phyloP scores from a whole-genome alignment of 345 rosid genomes.

The Diplotaxis tenuifolia region DNA sequence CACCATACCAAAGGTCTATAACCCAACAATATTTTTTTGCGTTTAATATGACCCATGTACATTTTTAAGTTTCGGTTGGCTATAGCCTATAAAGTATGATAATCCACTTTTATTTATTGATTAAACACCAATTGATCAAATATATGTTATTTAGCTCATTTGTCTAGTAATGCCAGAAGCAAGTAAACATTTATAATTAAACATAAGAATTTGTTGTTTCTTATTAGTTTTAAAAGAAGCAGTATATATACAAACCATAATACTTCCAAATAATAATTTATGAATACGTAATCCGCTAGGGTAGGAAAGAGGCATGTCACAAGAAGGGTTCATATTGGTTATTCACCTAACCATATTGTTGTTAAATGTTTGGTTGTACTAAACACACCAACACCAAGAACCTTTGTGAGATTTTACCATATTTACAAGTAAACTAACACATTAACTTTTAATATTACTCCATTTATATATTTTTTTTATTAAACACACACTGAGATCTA shows the following conservation, averaged over 20 bases:
- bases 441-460: background rate
- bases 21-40: background rate
- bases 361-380: slow-evolving; percentile 31
- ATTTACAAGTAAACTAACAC: slow-evolving; percentile 1
- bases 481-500: background rate
- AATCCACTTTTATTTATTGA: background rate
- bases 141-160: background rate
- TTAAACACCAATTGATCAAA: background rate
- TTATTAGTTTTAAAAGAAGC: background rate
- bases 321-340: slow-evolving; percentile 12
- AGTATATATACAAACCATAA: background rate
- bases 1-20: slow-evolving; percentile 1
- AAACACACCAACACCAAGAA: slow-evolving; percentile 14
- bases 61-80: background rate
- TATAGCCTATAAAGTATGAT: background rate
- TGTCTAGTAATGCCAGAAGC: background rate
- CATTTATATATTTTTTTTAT: background rate
- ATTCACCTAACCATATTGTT: slow-evolving; percentile 27
- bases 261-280: background rate
- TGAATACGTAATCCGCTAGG: background rate
- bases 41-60: background rate
- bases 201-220: background rate
- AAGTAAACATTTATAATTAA: background rate
- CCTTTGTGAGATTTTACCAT: background rate
- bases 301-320: slow-evolving; percentile 10